A percentile compares a stretch with the other conserved stretches of the same genome.
Evolutionary conservation across 2,329 filamentous ascomycete genomes (phyloP).

Genomic region (Cadophora malorum): DNA sequence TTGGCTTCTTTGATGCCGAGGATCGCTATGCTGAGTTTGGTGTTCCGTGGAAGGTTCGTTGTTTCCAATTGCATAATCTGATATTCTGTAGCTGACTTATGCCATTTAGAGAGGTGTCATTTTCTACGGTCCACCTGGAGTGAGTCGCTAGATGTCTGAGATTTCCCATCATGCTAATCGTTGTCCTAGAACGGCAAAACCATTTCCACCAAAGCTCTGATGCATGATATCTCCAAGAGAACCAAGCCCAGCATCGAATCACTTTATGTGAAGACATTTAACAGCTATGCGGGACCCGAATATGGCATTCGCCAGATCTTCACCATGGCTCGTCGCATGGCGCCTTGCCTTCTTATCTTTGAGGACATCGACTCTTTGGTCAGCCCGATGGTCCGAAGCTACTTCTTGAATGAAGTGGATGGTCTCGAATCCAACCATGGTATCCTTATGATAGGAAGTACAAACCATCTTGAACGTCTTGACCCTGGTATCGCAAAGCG

Average conservation of each 20-base stretch:
- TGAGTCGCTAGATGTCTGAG: conserved; percentile 21
- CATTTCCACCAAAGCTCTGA: conserved; percentile 73
- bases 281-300: conserved; percentile 61
- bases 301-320: conserved; percentile 59
- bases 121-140: conserved; percentile 66
- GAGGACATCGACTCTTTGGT: conserved; percentile 75
- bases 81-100: conserved; percentile 1
- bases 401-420: conserved; percentile 77
- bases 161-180: conserved; percentile 15
- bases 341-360: conserved; percentile 74
- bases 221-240: conserved; percentile 65
- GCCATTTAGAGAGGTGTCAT: conserved; percentile 60
- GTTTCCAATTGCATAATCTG: background rate
- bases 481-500: conserved; percentile 72
- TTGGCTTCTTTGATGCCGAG: conserved; percentile 66
- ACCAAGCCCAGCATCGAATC: conserved; percentile 59
- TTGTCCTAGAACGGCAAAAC: conserved; percentile 66
- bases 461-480: conserved; percentile 69
- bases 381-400: conserved; percentile 63
- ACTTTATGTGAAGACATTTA: conserved; percentile 64
- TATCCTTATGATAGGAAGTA: conserved; percentile 72
- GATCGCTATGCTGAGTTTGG: conserved; percentile 64
- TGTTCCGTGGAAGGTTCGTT: conserved; percentile 69
- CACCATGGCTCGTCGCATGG: conserved; percentile 62
- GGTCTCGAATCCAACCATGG: conserved; percentile 73